Evolutionary conservation across 2,329 filamentous ascomycete genomes (phyloP).

Genomic region (Trichoderma koningiopsis): DNA sequence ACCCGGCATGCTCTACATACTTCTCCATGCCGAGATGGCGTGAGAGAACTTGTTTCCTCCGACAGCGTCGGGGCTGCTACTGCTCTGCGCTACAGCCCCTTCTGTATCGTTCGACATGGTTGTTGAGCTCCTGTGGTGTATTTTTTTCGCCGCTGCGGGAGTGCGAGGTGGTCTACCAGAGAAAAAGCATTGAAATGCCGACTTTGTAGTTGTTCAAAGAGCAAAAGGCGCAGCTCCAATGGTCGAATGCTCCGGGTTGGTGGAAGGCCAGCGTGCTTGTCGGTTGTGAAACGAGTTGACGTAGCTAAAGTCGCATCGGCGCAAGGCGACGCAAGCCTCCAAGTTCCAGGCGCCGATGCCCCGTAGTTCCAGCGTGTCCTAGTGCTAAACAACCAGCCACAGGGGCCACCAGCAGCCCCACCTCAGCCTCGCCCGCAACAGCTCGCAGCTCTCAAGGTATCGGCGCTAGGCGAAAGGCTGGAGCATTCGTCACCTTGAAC

Average conservation of each 20-base stretch:
- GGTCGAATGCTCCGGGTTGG: not conserved
- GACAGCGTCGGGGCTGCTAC: conserved; percentile 40
- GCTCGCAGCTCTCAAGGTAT: conserved; percentile 3
- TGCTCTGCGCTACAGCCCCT: conserved; percentile 30
- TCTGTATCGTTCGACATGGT: conserved; percentile 40
- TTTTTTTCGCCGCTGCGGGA: not conserved
- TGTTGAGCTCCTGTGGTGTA: conserved; percentile 1
- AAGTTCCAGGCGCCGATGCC: not conserved
- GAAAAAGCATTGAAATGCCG: not conserved
- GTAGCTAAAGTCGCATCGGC: conserved; percentile 8
- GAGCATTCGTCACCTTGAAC: conserved; percentile 19
- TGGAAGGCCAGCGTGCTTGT: conserved; percentile 11
- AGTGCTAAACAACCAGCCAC: conserved; percentile 17
- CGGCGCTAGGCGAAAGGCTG: conserved; percentile 10
- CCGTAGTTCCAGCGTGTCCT: conserved; percentile 3
- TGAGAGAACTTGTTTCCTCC: conserved; percentile 93
- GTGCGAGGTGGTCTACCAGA: not conserved
- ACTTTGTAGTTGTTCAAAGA: not conserved
- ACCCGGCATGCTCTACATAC: conserved; percentile 50
- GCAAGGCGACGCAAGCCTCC: conserved; percentile 6
- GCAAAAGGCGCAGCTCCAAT: not conserved
- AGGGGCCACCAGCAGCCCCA: conserved; percentile 19
- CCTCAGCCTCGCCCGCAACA: conserved; percentile 28
- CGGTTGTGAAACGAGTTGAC: conserved; percentile 21
- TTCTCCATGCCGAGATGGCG: conserved; percentile 94